Evolutionary conservation across 192 early-diverging fungal genomes (phyloP).

Genomic region (Dispira parvispora): DNA sequence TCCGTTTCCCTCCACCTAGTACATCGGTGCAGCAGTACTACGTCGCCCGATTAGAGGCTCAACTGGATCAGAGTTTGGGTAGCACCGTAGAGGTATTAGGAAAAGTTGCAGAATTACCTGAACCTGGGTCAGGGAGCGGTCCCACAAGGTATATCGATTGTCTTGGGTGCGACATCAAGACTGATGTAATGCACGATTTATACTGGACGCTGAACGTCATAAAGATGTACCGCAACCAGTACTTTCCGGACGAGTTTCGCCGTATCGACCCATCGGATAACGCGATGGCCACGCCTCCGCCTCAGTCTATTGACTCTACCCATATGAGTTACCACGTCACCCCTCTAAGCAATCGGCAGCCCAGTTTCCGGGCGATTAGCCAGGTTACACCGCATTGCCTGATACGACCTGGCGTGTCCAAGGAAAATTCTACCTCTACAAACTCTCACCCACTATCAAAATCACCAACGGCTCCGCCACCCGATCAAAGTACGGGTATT

Average conservation of each 20-base stretch:
- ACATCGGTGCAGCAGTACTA: neutral
- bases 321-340: neutral
- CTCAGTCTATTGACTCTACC: neutral
- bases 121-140: neutral
- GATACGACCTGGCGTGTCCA: neutral
- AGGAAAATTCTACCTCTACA: neutral
- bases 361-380: neutral
- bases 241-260: neutral
- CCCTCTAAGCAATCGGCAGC: neutral
- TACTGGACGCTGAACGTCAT: neutral
- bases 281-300: neutral
- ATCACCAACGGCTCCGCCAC: neutral
- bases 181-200: constrained; percentile 7
- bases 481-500: neutral
- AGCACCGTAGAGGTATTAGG: neutral
- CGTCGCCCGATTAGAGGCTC: neutral
- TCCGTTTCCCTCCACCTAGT: neutral
- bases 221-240: constrained; percentile 3
- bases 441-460: neutral
- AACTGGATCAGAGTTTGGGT: neutral
- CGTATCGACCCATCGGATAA: neutral
- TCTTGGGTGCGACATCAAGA: neutral
- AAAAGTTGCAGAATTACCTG: neutral
- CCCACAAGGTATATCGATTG: neutral
- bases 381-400: neutral